phyloP scores from a whole-genome alignment of 345 rosid species.

The Rhizophora apiculata region DNA sequence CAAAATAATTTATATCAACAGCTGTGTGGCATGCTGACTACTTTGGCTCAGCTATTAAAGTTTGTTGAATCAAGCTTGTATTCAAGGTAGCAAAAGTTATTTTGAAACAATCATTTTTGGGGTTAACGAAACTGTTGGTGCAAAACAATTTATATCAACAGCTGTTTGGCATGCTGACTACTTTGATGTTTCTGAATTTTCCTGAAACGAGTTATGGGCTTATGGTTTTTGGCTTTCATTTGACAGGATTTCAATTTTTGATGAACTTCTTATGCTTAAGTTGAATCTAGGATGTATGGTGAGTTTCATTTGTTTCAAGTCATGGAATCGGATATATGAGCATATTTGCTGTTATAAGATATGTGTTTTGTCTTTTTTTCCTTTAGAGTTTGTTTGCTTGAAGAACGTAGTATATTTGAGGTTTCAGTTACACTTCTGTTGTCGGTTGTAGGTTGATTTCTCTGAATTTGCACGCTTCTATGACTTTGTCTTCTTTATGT shows the following conservation, averaged over 20 bases:
- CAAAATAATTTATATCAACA: background rate
- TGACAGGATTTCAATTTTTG: constrained; percentile 59
- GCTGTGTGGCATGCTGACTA: background rate
- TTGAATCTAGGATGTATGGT: constrained; percentile 62
- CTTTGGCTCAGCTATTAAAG: too few relatives aligned
- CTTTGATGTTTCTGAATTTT: background rate
- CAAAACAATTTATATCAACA: background rate
- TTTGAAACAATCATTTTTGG: background rate
- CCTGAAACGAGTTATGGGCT: constrained; percentile 1
- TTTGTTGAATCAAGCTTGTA: constrained; percentile 53
- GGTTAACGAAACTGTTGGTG: background rate
- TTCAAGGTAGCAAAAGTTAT: constrained; percentile 36
- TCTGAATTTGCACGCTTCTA: constrained; percentile 71
- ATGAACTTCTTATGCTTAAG: constrained; percentile 79
- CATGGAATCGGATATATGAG: too few relatives aligned
- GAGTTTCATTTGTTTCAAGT: constrained; percentile 17
- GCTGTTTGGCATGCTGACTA: background rate
- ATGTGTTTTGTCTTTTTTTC: background rate
- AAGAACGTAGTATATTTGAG: too few relatives aligned
- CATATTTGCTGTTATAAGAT: background rate
- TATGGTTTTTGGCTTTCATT: constrained; percentile 14
- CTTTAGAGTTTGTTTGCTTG: too few relatives aligned
- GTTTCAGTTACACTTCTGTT: too few relatives aligned
- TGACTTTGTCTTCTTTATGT: constrained; percentile 92
- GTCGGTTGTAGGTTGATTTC: constrained; percentile 54